Conservation (phyloP, 1,139 yeast species). For the Taiozyma sp. region DNA sequence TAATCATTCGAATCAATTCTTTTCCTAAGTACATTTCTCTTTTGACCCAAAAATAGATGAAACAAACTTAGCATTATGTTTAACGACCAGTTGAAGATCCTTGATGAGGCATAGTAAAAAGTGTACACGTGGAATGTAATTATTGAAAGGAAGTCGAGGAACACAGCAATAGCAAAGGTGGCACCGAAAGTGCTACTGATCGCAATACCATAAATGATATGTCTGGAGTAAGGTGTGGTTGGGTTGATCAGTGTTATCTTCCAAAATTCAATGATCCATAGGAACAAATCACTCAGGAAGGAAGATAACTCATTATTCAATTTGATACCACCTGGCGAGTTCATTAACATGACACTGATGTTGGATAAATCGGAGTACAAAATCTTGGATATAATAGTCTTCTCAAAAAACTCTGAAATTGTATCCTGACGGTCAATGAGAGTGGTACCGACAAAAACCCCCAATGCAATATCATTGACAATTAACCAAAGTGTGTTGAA, state of each 20-base stretch:
- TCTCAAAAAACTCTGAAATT: constrained; percentile 34
- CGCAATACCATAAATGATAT: constrained; percentile 32
- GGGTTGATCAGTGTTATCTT: constrained; percentile 28
- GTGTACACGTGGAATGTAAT: constrained; percentile 68
- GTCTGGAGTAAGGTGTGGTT: constrained; percentile 28
- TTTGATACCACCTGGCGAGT: constrained; percentile 92
- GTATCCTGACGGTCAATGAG: constrained; percentile 39
- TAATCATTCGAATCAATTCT: constrained; percentile 84
- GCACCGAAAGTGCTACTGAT: constrained; percentile 50
- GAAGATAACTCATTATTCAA: constrained; percentile 80
- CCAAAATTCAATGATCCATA: constrained; percentile 84
- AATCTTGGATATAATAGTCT: constrained; percentile 31
- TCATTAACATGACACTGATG: constrained; percentile 70
- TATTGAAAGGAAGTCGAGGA: constrained; percentile 59
- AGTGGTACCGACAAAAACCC: constrained; percentile 51
- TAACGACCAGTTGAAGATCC: constrained; percentile 72
- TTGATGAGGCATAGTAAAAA: constrained; percentile 74
- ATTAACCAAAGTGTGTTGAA: constrained; percentile 89
- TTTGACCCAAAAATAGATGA: constrained; percentile 85
- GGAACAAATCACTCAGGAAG: constrained; percentile 79
- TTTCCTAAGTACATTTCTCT: constrained; percentile 73
- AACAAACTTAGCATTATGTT: constrained; percentile 66
- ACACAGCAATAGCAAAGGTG: constrained; percentile 60
- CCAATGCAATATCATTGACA: constrained; percentile 74
- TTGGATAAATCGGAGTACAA: constrained; percentile 35